Evolutionary conservation across 1,284 basidiomycete genomes (phyloP), one percentile per base, ranked within the genome.

Genomic region (Abortiporus biennis): DNA sequence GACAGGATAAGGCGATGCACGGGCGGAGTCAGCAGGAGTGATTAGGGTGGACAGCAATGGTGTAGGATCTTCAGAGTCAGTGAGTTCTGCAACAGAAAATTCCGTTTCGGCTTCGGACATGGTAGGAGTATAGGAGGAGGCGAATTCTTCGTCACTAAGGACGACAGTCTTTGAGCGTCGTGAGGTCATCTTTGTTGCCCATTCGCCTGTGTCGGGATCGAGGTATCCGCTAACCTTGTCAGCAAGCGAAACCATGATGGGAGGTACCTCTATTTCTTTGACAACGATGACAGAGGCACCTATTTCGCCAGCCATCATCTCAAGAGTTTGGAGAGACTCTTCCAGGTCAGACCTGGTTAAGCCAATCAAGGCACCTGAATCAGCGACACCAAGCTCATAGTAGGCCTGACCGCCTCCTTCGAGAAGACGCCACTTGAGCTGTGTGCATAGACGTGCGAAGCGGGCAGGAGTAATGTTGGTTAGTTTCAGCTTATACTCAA

Each of bases 391-490:
- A 13, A 96, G 78, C 59, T 95, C 92, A 54, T 96, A 96, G 59
- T 92, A 89, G 0, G 92, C 92, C 57, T 90, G 85, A 3, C 92
- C 92, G 3, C 87, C 83, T 12, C 92, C 92, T 62, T 95, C 89
- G 38, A 93, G 80, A 3, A 96, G 74, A 3, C 92, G 77, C 92
- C 93, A 96, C 62, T 94, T 92, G 63, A 95, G 80, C 65, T 96
- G 92, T 1, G 92, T 95, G 43, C 92, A 86, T 13, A 96, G 81
- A 30, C 84, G 76, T 3, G 76, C 73, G 54, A 90, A 85, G 32
- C 86, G 84, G 9, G 79, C 71, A 0, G 80, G 73, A 11, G 83
- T 74, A 0, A 88, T 83, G 38, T 74, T 66, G 13, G 85, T 70
- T 15, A 92, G 80, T 57, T 89, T 85, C 17, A 91, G 76, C 63